These are phyloP conservation scores for Microbotryum silenes-acaulis DNA, from an alignment of 1,284 basidiomycete species.

Conservation along the genomic window DNA sequence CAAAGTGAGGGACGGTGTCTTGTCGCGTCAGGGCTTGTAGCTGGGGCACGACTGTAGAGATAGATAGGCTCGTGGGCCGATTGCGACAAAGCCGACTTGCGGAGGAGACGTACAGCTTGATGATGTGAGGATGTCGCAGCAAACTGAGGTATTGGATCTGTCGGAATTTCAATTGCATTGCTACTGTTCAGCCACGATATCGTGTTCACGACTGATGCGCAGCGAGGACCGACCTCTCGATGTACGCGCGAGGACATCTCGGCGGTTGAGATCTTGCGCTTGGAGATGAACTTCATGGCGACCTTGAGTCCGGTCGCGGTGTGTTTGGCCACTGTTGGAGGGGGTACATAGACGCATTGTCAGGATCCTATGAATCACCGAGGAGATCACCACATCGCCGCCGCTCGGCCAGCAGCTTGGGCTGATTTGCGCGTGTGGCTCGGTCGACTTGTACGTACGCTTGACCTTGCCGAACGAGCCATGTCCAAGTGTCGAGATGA, in stretches of 20 bases:
- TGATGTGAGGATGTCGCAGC: slow-evolving; percentile 85
- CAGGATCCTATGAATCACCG: background rate
- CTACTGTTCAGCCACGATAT: background rate
- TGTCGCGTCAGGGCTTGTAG: no score
- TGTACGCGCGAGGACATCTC: slow-evolving; percentile 88
- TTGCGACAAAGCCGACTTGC: background rate
- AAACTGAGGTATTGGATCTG: slow-evolving; percentile 84
- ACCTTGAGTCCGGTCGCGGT: slow-evolving; percentile 90
- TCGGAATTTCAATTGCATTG: background rate
- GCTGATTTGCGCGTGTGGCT: no score
- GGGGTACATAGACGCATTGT: background rate
- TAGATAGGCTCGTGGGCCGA: background rate
- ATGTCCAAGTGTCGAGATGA: slow-evolving; percentile 49
- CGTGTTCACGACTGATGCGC: background rate
- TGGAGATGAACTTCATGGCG: slow-evolving; percentile 96
- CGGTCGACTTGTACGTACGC: slow-evolving; percentile 52
- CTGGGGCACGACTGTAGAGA: no score
- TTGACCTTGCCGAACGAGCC: slow-evolving; percentile 98
- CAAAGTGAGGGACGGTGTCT: background rate
- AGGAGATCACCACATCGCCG: background rate
- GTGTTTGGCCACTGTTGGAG: slow-evolving; percentile 72
- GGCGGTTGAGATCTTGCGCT: slow-evolving; percentile 82
- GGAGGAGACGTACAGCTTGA: slow-evolving; percentile 66
- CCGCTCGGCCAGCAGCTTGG: background rate
- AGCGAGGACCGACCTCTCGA: slow-evolving; percentile 51